Percentiles rank a stretch among this genome's conserved stretches.
Evolutionary conservation across 2,329 filamentous ascomycete genomes (phyloP).

Genomic region (Mollisiaceae sp.): DNA sequence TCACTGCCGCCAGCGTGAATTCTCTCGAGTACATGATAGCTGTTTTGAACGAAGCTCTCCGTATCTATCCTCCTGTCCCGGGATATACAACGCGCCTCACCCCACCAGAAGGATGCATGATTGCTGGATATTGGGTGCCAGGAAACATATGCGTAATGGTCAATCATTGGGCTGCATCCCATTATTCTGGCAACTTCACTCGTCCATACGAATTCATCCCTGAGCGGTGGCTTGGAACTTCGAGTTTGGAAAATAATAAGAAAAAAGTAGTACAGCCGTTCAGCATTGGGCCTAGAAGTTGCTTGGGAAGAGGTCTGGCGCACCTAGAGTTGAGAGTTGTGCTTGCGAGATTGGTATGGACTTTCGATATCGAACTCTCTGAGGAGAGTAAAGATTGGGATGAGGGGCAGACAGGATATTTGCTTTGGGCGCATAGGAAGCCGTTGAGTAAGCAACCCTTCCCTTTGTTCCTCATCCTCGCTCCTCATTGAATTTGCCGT

Average conservation of each 20-base stretch:
- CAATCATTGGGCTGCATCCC: slow-evolving; percentile 19
- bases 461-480: no score
- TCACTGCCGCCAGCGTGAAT: slow-evolving; percentile 24
- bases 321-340: slow-evolving; percentile 32
- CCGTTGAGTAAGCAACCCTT: no score
- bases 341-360: slow-evolving; percentile 28
- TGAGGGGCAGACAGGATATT: neutral
- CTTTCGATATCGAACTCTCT: slow-evolving; percentile 12
- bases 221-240: slow-evolving; percentile 43
- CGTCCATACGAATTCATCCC: slow-evolving; percentile 23
- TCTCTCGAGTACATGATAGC: slow-evolving; percentile 21
- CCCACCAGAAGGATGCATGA: neutral
- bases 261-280: slow-evolving; percentile 25
- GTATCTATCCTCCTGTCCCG: slow-evolving; percentile 26
- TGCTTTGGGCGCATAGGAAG: neutral
- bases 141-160: slow-evolving; percentile 13
- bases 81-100: neutral
- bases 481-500: no score
- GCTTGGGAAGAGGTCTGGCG: slow-evolving; percentile 28
- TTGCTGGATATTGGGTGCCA: slow-evolving; percentile 8
- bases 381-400: slow-evolving; percentile 8
- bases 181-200: slow-evolving; percentile 23
- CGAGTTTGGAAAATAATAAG: slow-evolving; percentile 23
- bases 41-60: slow-evolving; percentile 24
- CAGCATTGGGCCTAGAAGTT: slow-evolving; percentile 25